These are phyloP conservation scores for Ophiostoma piceae DNA, from an alignment of 2,329 filamentous ascomycete species.

Conservation along the genomic window DNA sequence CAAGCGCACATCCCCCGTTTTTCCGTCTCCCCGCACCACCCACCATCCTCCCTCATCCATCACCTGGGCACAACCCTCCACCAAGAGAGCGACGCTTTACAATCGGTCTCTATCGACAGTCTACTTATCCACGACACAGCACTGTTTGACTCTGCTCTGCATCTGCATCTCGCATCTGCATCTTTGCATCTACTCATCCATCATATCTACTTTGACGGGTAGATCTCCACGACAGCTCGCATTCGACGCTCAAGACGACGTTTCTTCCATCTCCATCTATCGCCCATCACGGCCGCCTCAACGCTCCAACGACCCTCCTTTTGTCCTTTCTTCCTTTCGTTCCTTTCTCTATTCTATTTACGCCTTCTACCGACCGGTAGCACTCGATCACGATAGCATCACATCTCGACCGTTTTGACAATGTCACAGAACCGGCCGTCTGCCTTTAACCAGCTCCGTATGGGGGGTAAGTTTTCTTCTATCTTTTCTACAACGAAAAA, in stretches of 20 bases:
- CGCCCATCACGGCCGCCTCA: conserved; percentile 32
- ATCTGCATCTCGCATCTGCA: background rate
- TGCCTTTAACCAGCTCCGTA: conserved; percentile 80
- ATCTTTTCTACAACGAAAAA: background rate
- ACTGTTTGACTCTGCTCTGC: background rate
- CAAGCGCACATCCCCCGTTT: conserved; percentile 14
- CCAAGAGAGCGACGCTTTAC: conserved; percentile 14
- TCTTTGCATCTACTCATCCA: background rate
- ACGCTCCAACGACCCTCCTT: conserved; percentile 27
- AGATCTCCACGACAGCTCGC: background rate
- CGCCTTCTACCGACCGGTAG: conserved; percentile 24
- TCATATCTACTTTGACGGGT: background rate
- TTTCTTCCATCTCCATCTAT: background rate
- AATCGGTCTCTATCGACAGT: background rate
- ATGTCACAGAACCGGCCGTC: conserved; percentile 93
- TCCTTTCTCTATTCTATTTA: too few species aligned
- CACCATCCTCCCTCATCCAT: conserved; percentile 14
- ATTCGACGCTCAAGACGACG: too few species aligned
- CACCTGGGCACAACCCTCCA: conserved; percentile 14
- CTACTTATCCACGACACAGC: too few species aligned
- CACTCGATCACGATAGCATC: conserved; percentile 29
- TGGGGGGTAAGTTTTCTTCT: conserved; percentile 73
- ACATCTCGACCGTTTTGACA: conserved; percentile 26
- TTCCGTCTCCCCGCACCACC: conserved; percentile 17
- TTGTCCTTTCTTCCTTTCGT: background rate